Evolutionary conservation across 2,329 filamentous ascomycete species (phyloP).

Genomic region (Diplodia mutila): DNA sequence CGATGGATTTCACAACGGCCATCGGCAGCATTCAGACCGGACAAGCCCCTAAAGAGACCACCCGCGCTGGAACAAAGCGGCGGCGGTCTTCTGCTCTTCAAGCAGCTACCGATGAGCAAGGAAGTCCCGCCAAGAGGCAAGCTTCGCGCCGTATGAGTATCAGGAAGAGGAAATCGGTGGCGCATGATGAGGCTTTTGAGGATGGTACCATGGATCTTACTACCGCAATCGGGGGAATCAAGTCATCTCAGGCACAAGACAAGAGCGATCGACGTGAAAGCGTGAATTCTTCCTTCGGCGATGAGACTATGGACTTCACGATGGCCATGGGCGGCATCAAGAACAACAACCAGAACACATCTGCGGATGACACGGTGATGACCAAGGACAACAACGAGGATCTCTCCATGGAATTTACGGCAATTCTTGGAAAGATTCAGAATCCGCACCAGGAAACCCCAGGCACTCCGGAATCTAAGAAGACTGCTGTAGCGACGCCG

Average conservation of each 20-base stretch:
- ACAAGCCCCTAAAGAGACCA: slow-evolving; percentile 34
- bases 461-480: slow-evolving; percentile 27
- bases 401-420: slow-evolving; percentile 58
- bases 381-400: slow-evolving; percentile 46
- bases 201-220: slow-evolving; percentile 48
- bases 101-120: slow-evolving; percentile 35
- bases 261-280: slow-evolving; percentile 31
- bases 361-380: slow-evolving; percentile 19
- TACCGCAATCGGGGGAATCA: slow-evolving; percentile 43
- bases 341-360: slow-evolving; percentile 7
- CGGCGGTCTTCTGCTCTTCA: slow-evolving; percentile 43
- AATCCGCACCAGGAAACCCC: slow-evolving; percentile 30
- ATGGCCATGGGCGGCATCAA: slow-evolving; percentile 44
- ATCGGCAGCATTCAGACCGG: slow-evolving; percentile 54
- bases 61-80: slow-evolving; percentile 48
- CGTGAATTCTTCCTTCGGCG: slow-evolving; percentile 35
- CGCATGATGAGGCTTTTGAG: slow-evolving; percentile 40
- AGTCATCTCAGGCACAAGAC: slow-evolving; percentile 27
- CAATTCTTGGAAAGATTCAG: slow-evolving; percentile 51
- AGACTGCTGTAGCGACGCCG: slow-evolving; percentile 12
- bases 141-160: slow-evolving; percentile 41
- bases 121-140: slow-evolving; percentile 43
- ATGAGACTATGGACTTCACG: slow-evolving; percentile 47
- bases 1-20: slow-evolving; percentile 61
- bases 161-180: slow-evolving; percentile 45